Conservation (phyloP, 257 asterid genomes). For the Nicotiana noctiflora region DNA sequence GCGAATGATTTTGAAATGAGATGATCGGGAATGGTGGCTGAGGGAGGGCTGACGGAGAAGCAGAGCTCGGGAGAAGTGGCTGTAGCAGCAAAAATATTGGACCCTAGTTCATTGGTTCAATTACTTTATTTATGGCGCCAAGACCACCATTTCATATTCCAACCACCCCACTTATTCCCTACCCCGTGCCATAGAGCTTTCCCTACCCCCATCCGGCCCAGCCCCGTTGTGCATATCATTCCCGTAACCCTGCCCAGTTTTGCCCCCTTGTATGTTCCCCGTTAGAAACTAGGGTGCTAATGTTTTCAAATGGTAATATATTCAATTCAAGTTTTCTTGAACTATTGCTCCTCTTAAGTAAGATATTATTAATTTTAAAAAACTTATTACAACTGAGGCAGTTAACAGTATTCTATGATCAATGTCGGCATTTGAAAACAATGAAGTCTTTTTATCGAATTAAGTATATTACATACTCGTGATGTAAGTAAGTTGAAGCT, state of each 20-base stretch:
- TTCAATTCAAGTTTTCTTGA: neutral
- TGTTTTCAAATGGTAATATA: neutral
- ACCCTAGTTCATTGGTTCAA: neutral
- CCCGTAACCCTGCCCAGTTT: neutral
- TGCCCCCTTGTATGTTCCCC: neutral
- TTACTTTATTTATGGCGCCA: neutral
- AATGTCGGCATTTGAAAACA: neutral
- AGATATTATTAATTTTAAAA: neutral
- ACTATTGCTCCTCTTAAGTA: neutral
- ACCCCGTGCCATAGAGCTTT: neutral
- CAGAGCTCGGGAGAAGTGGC: neutral
- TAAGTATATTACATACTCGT: neutral
- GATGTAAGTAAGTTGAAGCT: too few relatives aligned
- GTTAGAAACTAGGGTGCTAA: neutral
- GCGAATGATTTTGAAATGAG: neutral
- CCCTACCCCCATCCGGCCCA: neutral
- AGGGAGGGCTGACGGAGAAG: neutral
- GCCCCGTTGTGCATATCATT: neutral
- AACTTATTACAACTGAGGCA: neutral
- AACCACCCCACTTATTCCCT: neutral
- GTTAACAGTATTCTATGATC: neutral
- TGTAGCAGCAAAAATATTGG: slow-evolving; percentile 7
- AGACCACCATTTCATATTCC: neutral
- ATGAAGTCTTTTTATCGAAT: neutral
- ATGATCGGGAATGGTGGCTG: neutral